A percentile compares a stretch with the other conserved stretches of the same genome.
phyloP scores from a whole-genome alignment of 1,284 basidiomycete species.

The Melanopsichium pennsylvanicum region DNA sequence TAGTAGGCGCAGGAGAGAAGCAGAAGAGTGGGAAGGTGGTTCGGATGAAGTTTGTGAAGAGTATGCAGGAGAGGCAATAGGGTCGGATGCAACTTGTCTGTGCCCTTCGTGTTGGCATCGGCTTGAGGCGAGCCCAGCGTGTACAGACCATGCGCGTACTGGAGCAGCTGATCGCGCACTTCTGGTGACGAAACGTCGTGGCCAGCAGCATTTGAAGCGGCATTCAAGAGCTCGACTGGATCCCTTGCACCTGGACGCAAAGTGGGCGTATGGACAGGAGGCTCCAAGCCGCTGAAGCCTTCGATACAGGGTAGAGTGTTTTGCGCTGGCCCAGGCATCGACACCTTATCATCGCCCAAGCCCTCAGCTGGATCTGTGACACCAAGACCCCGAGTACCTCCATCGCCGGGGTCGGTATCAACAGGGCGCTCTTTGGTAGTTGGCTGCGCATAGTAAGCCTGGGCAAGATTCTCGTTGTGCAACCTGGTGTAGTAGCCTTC shows the following conservation, averaged over 20 bases:
- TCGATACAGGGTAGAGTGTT: not conserved
- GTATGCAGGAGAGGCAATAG: slow-evolving; percentile 61
- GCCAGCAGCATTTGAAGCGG: slow-evolving; percentile 51
- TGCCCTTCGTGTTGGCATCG: slow-evolving; percentile 13
- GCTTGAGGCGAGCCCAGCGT: slow-evolving; percentile 34
- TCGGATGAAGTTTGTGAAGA: slow-evolving; percentile 55
- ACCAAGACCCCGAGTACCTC: not conserved
- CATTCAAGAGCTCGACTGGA: slow-evolving; percentile 53
- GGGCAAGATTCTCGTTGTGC: slow-evolving; percentile 46
- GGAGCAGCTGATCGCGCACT: slow-evolving; percentile 60
- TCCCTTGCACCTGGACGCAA: slow-evolving; percentile 42
- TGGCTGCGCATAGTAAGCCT: slow-evolving; percentile 33
- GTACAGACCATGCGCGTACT: slow-evolving; percentile 62
- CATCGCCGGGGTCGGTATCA: not conserved
- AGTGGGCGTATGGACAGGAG: slow-evolving; percentile 35
- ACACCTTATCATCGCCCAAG: not conserved
- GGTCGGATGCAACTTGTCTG: slow-evolving; percentile 54
- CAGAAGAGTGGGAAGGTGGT: slow-evolving; percentile 58
- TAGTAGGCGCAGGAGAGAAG: slow-evolving; percentile 63
- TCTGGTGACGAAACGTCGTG: slow-evolving; percentile 41
- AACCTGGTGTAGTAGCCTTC: slow-evolving; percentile 57
- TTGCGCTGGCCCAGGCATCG: not conserved
- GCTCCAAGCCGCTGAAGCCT: slow-evolving; percentile 9
- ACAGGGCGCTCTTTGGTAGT: slow-evolving; percentile 2
- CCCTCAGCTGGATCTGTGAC: not conserved